Percentiles rank a stretch among this genome's conserved stretches.
phyloP scores from a whole-genome alignment of 164 flowering plant genomes.

The Stephania yunnanensis region DNA sequence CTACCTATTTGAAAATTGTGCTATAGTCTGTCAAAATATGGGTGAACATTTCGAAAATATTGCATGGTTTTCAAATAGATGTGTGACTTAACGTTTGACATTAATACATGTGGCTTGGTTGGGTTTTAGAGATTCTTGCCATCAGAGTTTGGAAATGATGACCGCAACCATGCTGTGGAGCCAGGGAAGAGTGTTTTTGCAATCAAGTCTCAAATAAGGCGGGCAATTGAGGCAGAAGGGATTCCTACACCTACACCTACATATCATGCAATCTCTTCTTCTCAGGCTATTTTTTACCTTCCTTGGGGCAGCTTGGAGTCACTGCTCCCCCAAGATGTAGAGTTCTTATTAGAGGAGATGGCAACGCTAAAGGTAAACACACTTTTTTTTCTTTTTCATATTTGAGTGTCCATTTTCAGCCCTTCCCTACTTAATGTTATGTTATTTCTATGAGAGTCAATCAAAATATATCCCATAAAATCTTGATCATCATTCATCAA shows the following conservation, averaged over 20 bases:
- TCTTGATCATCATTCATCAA: no score
- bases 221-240: constrained; percentile 44
- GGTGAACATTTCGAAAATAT: not conserved
- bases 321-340: constrained; percentile 50
- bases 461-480: no score
- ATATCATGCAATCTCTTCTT: constrained; percentile 37
- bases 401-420: no score
- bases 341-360: constrained; percentile 50
- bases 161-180: constrained; percentile 46
- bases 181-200: constrained; percentile 41
- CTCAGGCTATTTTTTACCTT: constrained; percentile 42
- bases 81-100: no score
- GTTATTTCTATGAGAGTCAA: no score
- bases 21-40: not conserved
- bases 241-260: constrained; percentile 49
- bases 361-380: constrained; percentile 38
- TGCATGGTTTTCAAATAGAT: not conserved
- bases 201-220: constrained; percentile 35
- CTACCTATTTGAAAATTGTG: not conserved
- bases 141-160: constrained; percentile 59
- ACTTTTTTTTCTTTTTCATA: no score
- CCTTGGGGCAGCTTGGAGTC: constrained; percentile 36
- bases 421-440: no score
- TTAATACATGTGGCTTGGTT: not conserved
- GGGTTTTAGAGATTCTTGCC: constrained; percentile 49